phyloP scores from a whole-genome alignment of 345 rosid species.

The Gossypium mustelinum region DNA sequence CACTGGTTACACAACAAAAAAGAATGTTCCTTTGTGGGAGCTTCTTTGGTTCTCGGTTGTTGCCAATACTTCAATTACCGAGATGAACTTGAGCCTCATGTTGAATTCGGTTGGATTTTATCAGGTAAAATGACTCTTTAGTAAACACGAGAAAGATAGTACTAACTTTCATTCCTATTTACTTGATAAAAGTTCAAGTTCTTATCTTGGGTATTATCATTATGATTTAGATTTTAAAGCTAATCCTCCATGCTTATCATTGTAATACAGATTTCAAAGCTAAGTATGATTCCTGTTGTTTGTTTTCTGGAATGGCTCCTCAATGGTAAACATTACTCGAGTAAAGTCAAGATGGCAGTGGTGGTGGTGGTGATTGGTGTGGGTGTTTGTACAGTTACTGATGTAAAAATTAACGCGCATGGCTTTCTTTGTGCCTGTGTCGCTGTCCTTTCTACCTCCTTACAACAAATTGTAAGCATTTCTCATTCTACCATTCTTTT shows the following conservation, averaged over 20 bases:
- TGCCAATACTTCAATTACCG: conserved; percentile 23
- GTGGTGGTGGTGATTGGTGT: conserved; percentile 19
- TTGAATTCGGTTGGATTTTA: conserved; percentile 23
- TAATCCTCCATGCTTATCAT: neutral
- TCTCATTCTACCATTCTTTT: neutral
- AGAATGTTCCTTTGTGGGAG: conserved; percentile 17
- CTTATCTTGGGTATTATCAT: neutral
- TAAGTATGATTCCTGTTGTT: conserved; percentile 24
- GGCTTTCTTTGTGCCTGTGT: conserved; percentile 14
- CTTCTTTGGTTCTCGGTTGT: conserved; percentile 23
- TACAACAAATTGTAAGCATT: conserved; percentile 23
- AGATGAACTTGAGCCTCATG: conserved; percentile 24
- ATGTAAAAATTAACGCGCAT: conserved; percentile 16
- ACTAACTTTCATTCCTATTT: neutral
- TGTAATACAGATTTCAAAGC: conserved; percentile 16
- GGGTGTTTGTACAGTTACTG: conserved; percentile 22
- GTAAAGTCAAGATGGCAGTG: conserved; percentile 16
- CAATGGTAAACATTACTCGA: conserved; percentile 17
- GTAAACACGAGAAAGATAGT: neutral
- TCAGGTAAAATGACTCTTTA: conserved; percentile 5
- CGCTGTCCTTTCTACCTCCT: conserved; percentile 17
- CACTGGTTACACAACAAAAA: conserved; percentile 14
- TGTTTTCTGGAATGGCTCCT: conserved; percentile 25
- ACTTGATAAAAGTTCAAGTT: neutral
- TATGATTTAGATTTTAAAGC: conserved; percentile 6